phyloP scores from a whole-genome alignment of 371 early-diverging fungal genomes.

The Nematocida parisii region DNA sequence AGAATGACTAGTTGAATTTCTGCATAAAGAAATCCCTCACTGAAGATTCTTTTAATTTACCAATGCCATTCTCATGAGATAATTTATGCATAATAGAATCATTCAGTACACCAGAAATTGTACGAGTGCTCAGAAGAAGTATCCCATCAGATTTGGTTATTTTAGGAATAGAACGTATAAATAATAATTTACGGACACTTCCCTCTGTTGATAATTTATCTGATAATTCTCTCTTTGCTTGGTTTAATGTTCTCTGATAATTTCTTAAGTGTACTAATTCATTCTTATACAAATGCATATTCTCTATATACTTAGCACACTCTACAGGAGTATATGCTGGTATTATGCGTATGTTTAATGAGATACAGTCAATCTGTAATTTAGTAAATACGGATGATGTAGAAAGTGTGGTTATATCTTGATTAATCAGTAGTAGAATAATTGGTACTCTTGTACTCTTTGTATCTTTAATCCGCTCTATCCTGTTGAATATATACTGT shows the following conservation, averaged over 20 bases:
- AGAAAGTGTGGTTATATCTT: not conserved
- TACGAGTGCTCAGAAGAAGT: not conserved
- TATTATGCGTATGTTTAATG: not conserved
- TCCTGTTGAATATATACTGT: slow-evolving; percentile 22
- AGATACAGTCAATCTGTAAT: slow-evolving; percentile 30
- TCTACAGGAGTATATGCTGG: slow-evolving; percentile 21
- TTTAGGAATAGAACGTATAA: slow-evolving; percentile 37
- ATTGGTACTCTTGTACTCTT: slow-evolving; percentile 4
- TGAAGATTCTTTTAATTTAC: not conserved
- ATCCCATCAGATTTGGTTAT: slow-evolving; percentile 15
- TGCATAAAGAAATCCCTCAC: slow-evolving; percentile 15
- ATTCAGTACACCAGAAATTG: not conserved
- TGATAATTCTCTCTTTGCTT: slow-evolving; percentile 1
- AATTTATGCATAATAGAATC: no score
- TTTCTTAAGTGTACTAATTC: slow-evolving; percentile 1
- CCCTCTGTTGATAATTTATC: not conserved
- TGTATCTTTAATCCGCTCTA: slow-evolving; percentile 14
- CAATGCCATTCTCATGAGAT: not conserved
- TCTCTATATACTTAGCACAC: slow-evolving; percentile 38
- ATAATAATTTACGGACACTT: not conserved
- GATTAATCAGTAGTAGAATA: slow-evolving; percentile 19
- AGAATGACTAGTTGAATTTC: slow-evolving; percentile 21
- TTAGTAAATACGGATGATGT: not conserved
- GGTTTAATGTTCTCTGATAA: not conserved
- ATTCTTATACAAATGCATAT: slow-evolving; percentile 1